Base-by-base conservation (phyloP, 495 filamentous ascomycete species). In the Aspergillus nidulans region DNA sequence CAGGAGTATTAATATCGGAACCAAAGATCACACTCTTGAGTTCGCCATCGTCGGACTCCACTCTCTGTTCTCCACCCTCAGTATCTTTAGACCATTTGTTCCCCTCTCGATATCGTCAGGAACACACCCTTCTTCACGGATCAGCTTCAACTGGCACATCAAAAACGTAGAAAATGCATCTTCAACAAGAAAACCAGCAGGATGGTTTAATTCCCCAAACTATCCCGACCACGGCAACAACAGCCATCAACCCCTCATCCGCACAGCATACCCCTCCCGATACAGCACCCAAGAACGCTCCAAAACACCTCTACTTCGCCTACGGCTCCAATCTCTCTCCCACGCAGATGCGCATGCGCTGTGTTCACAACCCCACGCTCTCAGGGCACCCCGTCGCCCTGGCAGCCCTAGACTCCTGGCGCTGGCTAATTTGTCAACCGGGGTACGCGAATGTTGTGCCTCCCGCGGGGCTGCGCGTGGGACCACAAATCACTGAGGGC, bases 251-350 rank as follows among this genome's bases (percentile, higher is more conserved):
- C 55, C 39, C 53, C 55, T 60, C 40, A 58, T 82, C 60, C 28
- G 5, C 49, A 19, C 23, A 21, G 8, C 42, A 25, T 10, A 23
- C 30, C n/a, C 16, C 30, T 46, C 16, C 43, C 49, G 47, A 48
- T 6, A 21, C 25, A 6, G 32, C 32, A 36, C 49, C 52, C 23
- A 49, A 38, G 8, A 45, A 41, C n/a, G 46, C 38, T 19, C 30
- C 43, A 26, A 49, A 23, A 34, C 34, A 49, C 36, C 64, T 85
- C 61, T 89, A 90, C 72, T 89, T 90, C 63, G 87, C 80, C 63
- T 90, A 88, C 68, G 88, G 86, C 61, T 84, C 78, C 53, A 91
- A 91, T 63, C 77, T 90, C 55, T 88, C 83, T 62, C 71, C 76
- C 19, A 66, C 75, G 5, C 87, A 90, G 65, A 90, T 90, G 87